Conservation (phyloP, 2,329 filamentous ascomycete genomes). For the Sporothrix inflata region DNA sequence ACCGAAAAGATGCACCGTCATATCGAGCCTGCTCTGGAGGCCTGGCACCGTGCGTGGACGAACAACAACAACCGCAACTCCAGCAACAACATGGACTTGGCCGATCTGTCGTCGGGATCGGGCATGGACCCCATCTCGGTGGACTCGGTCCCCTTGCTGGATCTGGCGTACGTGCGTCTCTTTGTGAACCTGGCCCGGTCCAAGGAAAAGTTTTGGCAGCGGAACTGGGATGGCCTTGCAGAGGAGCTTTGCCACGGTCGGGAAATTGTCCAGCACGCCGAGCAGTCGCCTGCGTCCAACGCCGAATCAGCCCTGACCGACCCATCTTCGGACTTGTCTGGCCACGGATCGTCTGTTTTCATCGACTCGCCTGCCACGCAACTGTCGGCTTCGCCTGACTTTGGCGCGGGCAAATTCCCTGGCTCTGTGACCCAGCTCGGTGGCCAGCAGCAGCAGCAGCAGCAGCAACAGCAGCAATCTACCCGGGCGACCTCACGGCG, state of each 20-base stretch:
- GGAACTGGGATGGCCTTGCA: constrained; percentile 90
- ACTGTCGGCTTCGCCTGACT: constrained; percentile 54
- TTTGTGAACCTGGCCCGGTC: constrained; percentile 92
- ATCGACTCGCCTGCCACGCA: constrained; percentile 58
- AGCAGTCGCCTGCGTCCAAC: constrained; percentile 60
- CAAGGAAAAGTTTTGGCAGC: constrained; percentile 92
- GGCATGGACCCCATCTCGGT: constrained; percentile 81
- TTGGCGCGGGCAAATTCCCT: constrained; percentile 46
- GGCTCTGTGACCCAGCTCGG: neutral
- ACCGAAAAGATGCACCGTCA: constrained; percentile 95
- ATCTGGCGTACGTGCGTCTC: constrained; percentile 87
- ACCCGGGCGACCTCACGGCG: constrained; percentile 65
- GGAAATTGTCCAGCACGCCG: constrained; percentile 74
- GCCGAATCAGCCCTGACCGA: constrained; percentile 50
- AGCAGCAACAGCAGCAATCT: constrained; percentile 31
- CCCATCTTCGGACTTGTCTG: constrained; percentile 45
- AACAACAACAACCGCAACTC: constrained; percentile 83
- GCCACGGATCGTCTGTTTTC: constrained; percentile 50
- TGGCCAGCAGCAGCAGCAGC: constrained; percentile 12
- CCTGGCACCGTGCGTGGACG: constrained; percentile 92
- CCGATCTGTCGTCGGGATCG: constrained; percentile 54
- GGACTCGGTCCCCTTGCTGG: constrained; percentile 86
- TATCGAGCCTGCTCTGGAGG: constrained; percentile 89
- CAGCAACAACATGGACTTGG: constrained; percentile 58
- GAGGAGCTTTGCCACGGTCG: constrained; percentile 79